Evolutionary conservation across 164 flowering plant species (phyloP), one percentile per base, ranked within the genome.

Genomic region (Liriodendron chinense): DNA sequence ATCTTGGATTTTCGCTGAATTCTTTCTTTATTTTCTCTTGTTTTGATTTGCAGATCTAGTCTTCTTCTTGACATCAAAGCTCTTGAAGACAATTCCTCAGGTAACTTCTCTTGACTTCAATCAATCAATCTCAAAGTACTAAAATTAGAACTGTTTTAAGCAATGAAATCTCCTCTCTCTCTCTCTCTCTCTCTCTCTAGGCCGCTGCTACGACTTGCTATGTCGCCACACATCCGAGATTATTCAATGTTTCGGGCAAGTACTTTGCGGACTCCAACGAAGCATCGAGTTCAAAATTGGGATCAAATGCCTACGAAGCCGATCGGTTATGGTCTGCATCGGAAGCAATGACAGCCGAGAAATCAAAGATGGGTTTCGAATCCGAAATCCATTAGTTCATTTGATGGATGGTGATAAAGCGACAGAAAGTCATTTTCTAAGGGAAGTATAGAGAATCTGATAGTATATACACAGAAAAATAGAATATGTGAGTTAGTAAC

Each of bases 131-230:
- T 34, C 43, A 34, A 34, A 34, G 5, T 34, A 34, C 43, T 7
- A 34, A 34, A 34, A 34, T 34, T 34, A 34, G 43, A 4, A 34
- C 43, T 34, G 43, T 34, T 34, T 34, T 34, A 7, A 34, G 43
- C 43, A 16, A 28, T 68, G 20, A 25, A 68, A 68, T 68, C 62
- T 13, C 43, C 14, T 57, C 67, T 61, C 8, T 24, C 18, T 67
- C 7, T 26, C n/a, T 18, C 49, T 14, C n/a, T 24, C 9, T 22
- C 34, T 13, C 21, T 22, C 0, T 68, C 3, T 63, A 94, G 97
- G 99, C 98, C 61, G 98, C 99, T n/a, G 97, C 99, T 1, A 96
- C 98, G 0, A 92, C 96, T 9, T 96, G 99, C 72, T 96, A 94
- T 73, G 98, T 90, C 0, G 99, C 98, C 3, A 91, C 94, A 0